Conservation (phyloP, 805 yeast species). For the Zygosaccharomyces bailii region DNA sequence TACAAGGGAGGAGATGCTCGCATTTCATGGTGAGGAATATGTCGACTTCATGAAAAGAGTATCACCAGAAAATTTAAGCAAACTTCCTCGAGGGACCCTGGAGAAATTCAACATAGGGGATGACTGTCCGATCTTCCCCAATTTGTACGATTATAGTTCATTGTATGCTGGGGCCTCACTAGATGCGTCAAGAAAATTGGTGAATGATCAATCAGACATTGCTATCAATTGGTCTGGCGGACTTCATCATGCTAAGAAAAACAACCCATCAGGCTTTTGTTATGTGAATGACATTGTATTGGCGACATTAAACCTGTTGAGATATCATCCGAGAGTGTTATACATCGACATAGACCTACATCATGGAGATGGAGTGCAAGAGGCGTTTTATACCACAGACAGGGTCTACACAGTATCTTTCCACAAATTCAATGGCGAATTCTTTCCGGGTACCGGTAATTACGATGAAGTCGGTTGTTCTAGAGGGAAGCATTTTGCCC, state of each 20-base stretch:
- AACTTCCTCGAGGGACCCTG: constrained; percentile 46
- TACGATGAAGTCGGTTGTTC: constrained; percentile 81
- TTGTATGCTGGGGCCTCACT: constrained; percentile 86
- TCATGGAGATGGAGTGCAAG: constrained; percentile 95
- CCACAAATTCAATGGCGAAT: constrained; percentile 86
- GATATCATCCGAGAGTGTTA: constrained; percentile 81
- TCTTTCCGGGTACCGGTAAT: constrained; percentile 92
- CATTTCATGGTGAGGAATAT: constrained; percentile 87
- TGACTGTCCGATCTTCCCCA: constrained; percentile 84
- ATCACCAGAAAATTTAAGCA: constrained; percentile 65
- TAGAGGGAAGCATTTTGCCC: constrained; percentile 75
- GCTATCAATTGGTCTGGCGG: constrained; percentile 96
- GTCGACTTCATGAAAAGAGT: constrained; percentile 69
- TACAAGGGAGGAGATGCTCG: constrained; percentile 69
- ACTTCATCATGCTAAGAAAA: constrained; percentile 86
- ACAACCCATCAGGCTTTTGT: constrained; percentile 88
- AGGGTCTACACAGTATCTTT: constrained; percentile 87
- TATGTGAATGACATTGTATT: constrained; percentile 86
- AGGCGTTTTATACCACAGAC: constrained; percentile 88
- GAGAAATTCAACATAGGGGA: constrained; percentile 91
- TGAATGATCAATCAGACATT: constrained; percentile 79
- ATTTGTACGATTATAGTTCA: constrained; percentile 69
- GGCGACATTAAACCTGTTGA: constrained; percentile 71
- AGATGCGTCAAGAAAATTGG: constrained; percentile 83
- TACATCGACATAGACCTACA: constrained; percentile 90